Evolutionary conservation across 208 protist genomes (phyloP).

Genomic region (Crithidia sp.): DNA sequence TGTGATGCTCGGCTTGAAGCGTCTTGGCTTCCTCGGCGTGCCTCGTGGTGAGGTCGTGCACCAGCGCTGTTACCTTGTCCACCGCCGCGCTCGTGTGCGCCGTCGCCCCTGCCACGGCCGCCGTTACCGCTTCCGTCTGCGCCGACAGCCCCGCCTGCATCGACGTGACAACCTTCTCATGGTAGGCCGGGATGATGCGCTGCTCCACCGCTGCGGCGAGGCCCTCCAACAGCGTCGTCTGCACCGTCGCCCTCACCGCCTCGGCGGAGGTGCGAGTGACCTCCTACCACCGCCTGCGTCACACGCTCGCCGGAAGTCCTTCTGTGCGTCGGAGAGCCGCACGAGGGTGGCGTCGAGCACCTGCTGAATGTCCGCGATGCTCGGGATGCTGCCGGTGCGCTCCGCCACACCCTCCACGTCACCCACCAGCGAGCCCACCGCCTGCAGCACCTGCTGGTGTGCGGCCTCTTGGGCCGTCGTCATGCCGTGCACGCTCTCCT

Average conservation of each 20-base stretch:
- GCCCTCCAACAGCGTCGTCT: conserved; percentile 24
- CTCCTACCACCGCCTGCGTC: conserved; percentile 17
- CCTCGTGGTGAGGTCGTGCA: conserved; percentile 12
- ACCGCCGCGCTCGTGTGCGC: conserved; percentile 23
- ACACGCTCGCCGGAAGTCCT: conserved; percentile 9
- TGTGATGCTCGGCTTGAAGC: background rate
- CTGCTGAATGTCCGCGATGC: conserved; percentile 31
- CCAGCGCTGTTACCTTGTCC: conserved; percentile 16
- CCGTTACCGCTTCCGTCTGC: conserved; percentile 17
- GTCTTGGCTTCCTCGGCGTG: conserved; percentile 4
- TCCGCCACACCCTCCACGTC: conserved; percentile 18
- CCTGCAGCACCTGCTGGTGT: conserved; percentile 3
- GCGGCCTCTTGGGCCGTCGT: background rate
- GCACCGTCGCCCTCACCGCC: conserved; percentile 15
- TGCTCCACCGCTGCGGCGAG: conserved; percentile 18
- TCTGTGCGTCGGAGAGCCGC: conserved; percentile 11
- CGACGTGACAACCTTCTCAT: conserved; percentile 15
- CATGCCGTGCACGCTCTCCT: conserved; percentile 3
- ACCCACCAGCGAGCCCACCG: conserved; percentile 10
- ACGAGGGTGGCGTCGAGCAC: conserved; percentile 27
- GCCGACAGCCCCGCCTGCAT: conserved; percentile 12
- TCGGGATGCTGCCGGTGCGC: conserved; percentile 15
- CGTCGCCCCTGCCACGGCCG: conserved; percentile 2
- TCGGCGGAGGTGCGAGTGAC: conserved; percentile 11
- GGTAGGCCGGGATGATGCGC: conserved; percentile 19